Percentiles rank a stretch among this genome's conserved stretches.
Conservation (phyloP, 2,329 filamentous ascomycete species). For the Aciculosporium take region DNA sequence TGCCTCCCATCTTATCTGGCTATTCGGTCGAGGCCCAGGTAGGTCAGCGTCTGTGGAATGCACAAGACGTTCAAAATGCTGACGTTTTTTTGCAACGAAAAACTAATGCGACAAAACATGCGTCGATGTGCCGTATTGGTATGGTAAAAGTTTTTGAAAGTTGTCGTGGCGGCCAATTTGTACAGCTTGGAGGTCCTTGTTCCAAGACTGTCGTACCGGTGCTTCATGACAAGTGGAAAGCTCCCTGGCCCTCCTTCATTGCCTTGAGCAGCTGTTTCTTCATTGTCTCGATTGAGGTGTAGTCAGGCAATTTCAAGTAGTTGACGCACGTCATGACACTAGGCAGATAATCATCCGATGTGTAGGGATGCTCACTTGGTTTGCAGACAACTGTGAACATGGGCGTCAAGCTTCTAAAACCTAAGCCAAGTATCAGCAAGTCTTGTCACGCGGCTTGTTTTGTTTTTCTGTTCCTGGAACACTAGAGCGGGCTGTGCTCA, state of each 20-base stretch:
- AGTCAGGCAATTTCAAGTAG: conserved; percentile 94
- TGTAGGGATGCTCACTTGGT: conserved; percentile 87
- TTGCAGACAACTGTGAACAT: conserved; percentile 99
- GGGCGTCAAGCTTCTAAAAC: conserved; percentile 90
- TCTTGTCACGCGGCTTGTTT: neutral
- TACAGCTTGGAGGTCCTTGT: neutral
- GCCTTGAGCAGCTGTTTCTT: conserved; percentile 67
- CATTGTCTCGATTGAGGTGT: conserved; percentile 64
- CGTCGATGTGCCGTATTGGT: neutral
- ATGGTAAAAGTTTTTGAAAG: neutral
- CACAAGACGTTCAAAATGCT: conserved; percentile 1
- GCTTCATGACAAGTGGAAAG: conserved; percentile 76
- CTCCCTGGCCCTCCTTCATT: conserved; percentile 89
- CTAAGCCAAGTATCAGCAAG: conserved; percentile 33
- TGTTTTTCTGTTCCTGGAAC: neutral
- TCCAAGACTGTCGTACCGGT: neutral
- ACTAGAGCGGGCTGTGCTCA: conserved; percentile 31
- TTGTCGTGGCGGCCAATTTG: neutral
- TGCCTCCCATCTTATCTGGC: conserved; percentile 11
- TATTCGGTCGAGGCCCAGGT: conserved; percentile 11
- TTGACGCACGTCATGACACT: conserved; percentile 99
- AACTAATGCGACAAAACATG: conserved; percentile 1
- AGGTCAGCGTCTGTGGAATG: conserved; percentile 1
- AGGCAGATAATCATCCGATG: conserved; percentile 93
- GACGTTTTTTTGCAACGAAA: neutral